Conservation (phyloP, 176 grass and related monocot species). For the Eragrostis nindensis region DNA sequence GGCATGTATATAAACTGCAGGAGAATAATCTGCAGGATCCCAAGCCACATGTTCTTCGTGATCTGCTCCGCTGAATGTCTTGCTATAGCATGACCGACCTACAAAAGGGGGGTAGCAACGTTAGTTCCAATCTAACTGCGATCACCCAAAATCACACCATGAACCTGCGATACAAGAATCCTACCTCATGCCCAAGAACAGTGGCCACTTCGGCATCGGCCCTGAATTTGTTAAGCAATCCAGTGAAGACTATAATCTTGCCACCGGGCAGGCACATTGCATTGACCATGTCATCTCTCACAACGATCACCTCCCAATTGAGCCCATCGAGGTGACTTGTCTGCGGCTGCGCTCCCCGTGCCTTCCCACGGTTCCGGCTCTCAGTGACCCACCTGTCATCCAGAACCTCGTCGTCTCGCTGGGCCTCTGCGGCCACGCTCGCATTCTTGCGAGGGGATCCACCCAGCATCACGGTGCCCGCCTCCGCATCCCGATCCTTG, state of each 20-base stretch:
- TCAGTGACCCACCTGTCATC: constrained; percentile 86
- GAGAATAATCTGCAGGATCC: constrained; percentile 66
- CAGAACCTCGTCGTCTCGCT: constrained; percentile 77
- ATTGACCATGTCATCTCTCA: constrained; percentile 66
- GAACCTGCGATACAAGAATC: neutral
- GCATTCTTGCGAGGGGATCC: constrained; percentile 34
- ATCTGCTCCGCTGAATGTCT: constrained; percentile 79
- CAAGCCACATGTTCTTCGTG: constrained; percentile 70
- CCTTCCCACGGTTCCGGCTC: constrained; percentile 58
- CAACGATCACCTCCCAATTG: constrained; percentile 96
- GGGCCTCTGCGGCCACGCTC: constrained; percentile 30
- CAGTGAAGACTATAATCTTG: constrained; percentile 89
- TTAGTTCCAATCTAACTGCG: constrained; percentile 10
- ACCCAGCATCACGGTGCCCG: constrained; percentile 28
- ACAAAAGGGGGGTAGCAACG: constrained; percentile 7
- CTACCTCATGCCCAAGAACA: constrained; percentile 85
- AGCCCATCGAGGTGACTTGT: constrained; percentile 73
- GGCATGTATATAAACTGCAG: constrained; percentile 91
- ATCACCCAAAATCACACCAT: constrained; percentile 7
- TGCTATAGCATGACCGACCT: constrained; percentile 85
- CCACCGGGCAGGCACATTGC: constrained; percentile 92
- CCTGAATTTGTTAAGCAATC: constrained; percentile 81
- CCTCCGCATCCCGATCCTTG: constrained; percentile 34
- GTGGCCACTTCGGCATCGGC: constrained; percentile 83
- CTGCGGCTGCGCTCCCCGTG: constrained; percentile 34